Base-by-base conservation (phyloP, 768 basidiomycete genomes). In the Russula lepida region DNA sequence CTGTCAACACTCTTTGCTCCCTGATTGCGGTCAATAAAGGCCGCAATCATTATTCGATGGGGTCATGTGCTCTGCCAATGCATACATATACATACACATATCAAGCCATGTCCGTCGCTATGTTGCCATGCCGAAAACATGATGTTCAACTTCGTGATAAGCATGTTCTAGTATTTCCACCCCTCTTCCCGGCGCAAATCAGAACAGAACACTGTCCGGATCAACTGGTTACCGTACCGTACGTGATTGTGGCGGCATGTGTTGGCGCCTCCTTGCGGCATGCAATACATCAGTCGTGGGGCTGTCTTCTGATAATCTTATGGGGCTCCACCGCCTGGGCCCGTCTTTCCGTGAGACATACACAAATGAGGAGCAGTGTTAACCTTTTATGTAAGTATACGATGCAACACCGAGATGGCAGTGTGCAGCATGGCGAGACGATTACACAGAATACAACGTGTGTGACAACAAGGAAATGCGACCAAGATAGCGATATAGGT, bases 1-100 rank as follows among this genome's bases (percentile, higher is more conserved):
- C 79, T 92, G 72, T 78, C 79, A 61, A 90, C 80, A 65, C 82
- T 98, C 71, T 85, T 90, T 68, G 88, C 94, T 73, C 87, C 92
- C 73, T 97, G 78, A 89, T 60, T 17, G 27, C 52, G 19, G 52
- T 53, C 41, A 44, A 54, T 49, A 43, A 37, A 43, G 27, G 57
- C 57, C 57, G 52, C 49, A 54, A 53, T 62, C 13, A 44, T 30
- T 39, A 32, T 51, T 47, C 17, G 33, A 60, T 47, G 52, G 41
- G 50, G 28, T 43, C 32, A 33, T 58, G 54, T 13, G 32, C 39
- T 49, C 39, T 25, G 28, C 33, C 19, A 23, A 57, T 57, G 30
- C 50, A 11, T 62, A 41, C 56, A 48, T 58, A 49, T 54, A 53
- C 44, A 55, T 61, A 33, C 52, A 62, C 30, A 33, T 35, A 56